Evolutionary conservation across 164 flowering plant genomes (phyloP).

Genomic region (Chloranthus sessilifolius): DNA sequence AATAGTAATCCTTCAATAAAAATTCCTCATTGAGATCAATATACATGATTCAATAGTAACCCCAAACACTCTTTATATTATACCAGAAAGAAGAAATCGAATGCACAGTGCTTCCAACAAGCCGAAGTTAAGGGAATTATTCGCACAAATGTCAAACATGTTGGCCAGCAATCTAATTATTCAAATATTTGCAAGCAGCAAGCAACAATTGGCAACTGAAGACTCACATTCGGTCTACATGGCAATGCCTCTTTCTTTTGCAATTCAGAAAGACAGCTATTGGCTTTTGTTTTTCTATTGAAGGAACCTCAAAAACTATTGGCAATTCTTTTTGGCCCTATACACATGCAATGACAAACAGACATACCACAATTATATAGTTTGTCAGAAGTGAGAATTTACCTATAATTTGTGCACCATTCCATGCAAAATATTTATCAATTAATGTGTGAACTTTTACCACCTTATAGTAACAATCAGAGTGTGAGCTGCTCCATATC

Average conservation of each 20-base stretch:
- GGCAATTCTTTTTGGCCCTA: background rate
- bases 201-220: background rate
- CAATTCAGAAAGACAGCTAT: background rate
- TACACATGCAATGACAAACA: constrained; percentile 1
- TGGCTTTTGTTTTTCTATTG: background rate
- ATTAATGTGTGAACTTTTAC: background rate
- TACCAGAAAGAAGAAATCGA: too few species aligned
- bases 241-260: background rate
- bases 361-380: background rate
- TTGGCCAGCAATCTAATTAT: too few species aligned
- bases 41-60: too few species aligned
- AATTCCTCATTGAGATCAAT: too few species aligned
- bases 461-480: constrained; percentile 21
- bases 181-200: too few species aligned
- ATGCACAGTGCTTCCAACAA: too few species aligned
- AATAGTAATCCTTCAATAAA: too few species aligned
- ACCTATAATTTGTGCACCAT: background rate
- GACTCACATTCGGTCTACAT: background rate
- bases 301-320: background rate
- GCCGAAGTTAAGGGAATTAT: too few species aligned
- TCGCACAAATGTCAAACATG: too few species aligned
- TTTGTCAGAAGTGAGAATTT: constrained; percentile 4
- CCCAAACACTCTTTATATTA: too few species aligned
- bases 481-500: constrained; percentile 57
- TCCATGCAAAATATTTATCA: background rate